Evolutionary conservation across 768 basidiomycete species (phyloP).

Genomic region (Serpula lacrymans): DNA sequence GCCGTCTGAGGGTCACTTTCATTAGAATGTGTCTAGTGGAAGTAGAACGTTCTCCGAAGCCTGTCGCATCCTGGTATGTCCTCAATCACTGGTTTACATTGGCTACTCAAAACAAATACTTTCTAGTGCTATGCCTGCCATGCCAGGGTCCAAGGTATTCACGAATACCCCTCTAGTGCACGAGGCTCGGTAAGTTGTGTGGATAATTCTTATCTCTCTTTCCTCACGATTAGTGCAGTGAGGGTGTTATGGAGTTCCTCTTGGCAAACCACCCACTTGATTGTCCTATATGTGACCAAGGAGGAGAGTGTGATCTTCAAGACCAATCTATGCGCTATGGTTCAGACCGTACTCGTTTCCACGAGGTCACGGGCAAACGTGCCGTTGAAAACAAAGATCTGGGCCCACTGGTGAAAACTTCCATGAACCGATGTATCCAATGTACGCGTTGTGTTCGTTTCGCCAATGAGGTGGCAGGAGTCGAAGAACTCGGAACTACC

Average conservation of each 20-base stretch:
- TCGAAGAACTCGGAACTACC: constrained; percentile 95
- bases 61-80: constrained; percentile 85
- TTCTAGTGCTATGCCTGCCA: constrained; percentile 93
- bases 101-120: constrained; percentile 3
- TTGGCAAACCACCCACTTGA: constrained; percentile 97
- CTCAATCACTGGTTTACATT: constrained; percentile 2
- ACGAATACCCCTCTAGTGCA: constrained; percentile 91
- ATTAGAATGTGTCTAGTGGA: constrained; percentile 96
- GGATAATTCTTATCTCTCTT: constrained; percentile 1
- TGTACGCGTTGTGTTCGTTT: constrained; percentile 99
- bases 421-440: constrained; percentile 99
- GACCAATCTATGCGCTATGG: constrained; percentile 99
- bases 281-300: constrained; percentile 98
- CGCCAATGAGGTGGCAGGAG: constrained; percentile 98
- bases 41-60: constrained; percentile 93
- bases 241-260: constrained; percentile 99
- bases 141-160: constrained; percentile 90
- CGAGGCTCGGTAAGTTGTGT: constrained; percentile 64
- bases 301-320: constrained; percentile 97
- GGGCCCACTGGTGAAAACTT: constrained; percentile 96
- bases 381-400: constrained; percentile 98
- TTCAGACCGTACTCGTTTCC: constrained; percentile 95
- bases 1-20: constrained; percentile 1
- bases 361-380: constrained; percentile 97
- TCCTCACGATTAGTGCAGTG: constrained; percentile 42